Evolutionary conservation across 768 basidiomycete species (phyloP), one percentile per base, ranked within the genome.

Genomic region (Cystobasidium tubakii): DNA sequence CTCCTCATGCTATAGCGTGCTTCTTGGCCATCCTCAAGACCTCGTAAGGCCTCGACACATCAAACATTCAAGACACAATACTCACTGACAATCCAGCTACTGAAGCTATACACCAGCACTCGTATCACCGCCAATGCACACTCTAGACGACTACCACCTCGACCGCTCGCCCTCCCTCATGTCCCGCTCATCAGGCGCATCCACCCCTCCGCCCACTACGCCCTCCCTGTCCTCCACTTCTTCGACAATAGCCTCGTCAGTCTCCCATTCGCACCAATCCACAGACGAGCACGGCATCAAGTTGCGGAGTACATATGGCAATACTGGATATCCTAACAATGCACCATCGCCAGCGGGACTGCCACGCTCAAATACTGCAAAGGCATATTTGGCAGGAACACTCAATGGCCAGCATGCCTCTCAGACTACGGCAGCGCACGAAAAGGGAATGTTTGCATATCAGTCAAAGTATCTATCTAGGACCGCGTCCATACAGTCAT

Each of bases 381-480:
- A 39, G 13, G 63, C 36, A 6, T 39, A 27, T 65, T 13, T 39
- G 25, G 15, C 36, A 12, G 63, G 63, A 10, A 39, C 66, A 31
- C 69, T 54, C 53, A 55, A 36, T 34, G 55, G 50, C 33, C 36
- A 53, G 53, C 21, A 42, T 33, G 66, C 42, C 9, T 10, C 66
- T 33, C 25, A 15, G 15, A 21, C 66, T 23, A 46, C 42, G 3
- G 46, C 34, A 53, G 42, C 66, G 31, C 66, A 67, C 46, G 66
- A 71, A 54, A 71, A 71, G 36, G 69, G 69, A 13, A 36, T 71
- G 23, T 71, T 71, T 29, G 50, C 36, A 4, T 71, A 71, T 60
- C 69, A 71, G 39, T 36, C 69, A 3, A 71, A 71, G 29, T 42
- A 42, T 13, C 54, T 71, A 19, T 57, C 50, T 23, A 17, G 69